Evolutionary conservation across 2,329 filamentous ascomycete species (phyloP).

Genomic region (Monosporascus cannonballus): DNA sequence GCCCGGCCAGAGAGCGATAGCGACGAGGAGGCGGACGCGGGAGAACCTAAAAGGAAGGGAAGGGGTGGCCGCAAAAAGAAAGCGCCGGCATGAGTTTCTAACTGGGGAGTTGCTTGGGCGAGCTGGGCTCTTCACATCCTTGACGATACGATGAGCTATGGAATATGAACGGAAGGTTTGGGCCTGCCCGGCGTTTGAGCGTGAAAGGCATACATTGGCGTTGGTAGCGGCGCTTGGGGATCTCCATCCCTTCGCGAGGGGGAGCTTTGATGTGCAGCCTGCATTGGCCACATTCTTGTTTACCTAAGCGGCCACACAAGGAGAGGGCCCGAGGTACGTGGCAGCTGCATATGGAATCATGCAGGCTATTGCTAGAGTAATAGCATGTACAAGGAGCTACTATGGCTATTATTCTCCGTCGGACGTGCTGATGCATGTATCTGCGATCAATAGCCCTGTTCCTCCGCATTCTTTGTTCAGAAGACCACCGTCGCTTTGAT

Average conservation of each 20-base stretch:
- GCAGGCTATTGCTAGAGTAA: too few relatives aligned
- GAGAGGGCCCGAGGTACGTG: too few relatives aligned
- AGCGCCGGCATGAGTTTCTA: conserved; percentile 24
- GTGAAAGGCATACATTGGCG: neutral
- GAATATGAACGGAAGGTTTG: neutral
- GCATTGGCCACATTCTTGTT: too few relatives aligned
- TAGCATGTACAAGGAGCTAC: too few relatives aligned
- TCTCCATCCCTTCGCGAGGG: neutral
- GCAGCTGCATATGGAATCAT: too few relatives aligned
- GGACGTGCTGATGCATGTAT: too few relatives aligned
- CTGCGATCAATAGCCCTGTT: too few relatives aligned
- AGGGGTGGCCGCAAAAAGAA: conserved; percentile 46
- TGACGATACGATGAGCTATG: conserved; percentile 3
- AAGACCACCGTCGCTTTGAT: too few relatives aligned
- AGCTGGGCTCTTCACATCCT: neutral
- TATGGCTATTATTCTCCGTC: too few relatives aligned
- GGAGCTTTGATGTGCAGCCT: neutral
- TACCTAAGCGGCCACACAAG: too few relatives aligned
- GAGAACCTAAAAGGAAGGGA: conserved; percentile 41
- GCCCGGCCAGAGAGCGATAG: conserved; percentile 46
- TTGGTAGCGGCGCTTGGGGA: neutral
- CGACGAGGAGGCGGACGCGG: conserved; percentile 42
- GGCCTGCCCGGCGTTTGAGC: neutral
- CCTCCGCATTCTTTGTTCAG: too few relatives aligned
- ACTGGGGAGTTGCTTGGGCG: neutral